Base-by-base conservation (phyloP, 2,329 filamentous ascomycete species). In the Davidsoniella eucalypti region DNA sequence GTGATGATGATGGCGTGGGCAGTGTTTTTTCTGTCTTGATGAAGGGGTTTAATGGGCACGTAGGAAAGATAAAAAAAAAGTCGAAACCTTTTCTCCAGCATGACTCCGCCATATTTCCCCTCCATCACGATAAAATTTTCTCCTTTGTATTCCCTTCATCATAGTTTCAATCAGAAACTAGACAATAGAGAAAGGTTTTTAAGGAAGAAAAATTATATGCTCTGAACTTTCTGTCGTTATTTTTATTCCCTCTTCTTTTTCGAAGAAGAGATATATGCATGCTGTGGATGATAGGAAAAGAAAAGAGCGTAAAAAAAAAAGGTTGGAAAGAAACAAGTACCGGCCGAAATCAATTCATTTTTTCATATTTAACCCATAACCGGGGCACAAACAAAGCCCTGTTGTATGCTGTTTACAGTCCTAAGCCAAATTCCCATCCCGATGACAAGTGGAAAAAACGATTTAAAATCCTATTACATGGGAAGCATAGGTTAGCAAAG, bases 391-490 rank as follows among this genome's bases (percentile, higher is more conserved):
- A 63, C 42, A 41, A 63, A 61, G 66, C 64, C 64, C 65, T 65
- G 61, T 65, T 62, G 48, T 64, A 67, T 68, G 65, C 65, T 67
- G 63, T 65, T 64, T 66, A 67, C 50, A 66, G 67, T 65, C 64
- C 67, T 62, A 59, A 55, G 62, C 66, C 66, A 69, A 69, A 66
- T 69, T 65, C 67, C 65, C 62, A 64, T 65, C 65, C 64, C 61
- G 66, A 63, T 63, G 64, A 58, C 52, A 57, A 54, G 54, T 65
- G 63, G 68, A 63, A 65, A 61, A 53, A 44, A 47, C 51, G 51
- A 53, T 67, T 68, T 66, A 69, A 62, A 69, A 69, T 63, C 63
- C 67, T 69, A 52, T 26, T 21, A 43, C 12, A 18, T 37, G n/a
- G 17, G 12, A 12, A 12, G 29, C 4, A 12, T 33, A 25, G 38